Percentiles rank a stretch among this genome's conserved stretches.
phyloP scores from a whole-genome alignment of 2,329 filamentous ascomycete species.

The Pseudocercospora macadamiae region DNA sequence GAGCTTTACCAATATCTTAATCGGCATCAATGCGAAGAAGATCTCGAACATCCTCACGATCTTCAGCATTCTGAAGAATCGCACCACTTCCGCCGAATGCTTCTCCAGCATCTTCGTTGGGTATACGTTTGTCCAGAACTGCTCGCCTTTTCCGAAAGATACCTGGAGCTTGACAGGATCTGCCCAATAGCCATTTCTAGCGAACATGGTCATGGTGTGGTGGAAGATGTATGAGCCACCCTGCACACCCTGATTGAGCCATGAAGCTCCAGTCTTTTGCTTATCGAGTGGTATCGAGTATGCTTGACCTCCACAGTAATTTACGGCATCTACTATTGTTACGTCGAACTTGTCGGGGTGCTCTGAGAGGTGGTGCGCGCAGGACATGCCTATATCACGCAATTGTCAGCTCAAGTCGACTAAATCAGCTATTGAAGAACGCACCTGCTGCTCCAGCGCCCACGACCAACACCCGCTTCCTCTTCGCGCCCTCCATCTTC shows the following conservation, averaged over 20 bases:
- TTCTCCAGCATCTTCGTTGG: constrained; percentile 59
- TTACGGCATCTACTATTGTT: constrained; percentile 62
- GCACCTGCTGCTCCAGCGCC: constrained; percentile 66
- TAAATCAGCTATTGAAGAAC: no score
- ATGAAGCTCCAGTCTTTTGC: constrained; percentile 59
- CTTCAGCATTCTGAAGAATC: constrained; percentile 58
- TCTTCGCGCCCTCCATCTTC: constrained; percentile 41
- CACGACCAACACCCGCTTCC: constrained; percentile 58
- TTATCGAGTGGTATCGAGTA: constrained; percentile 61
- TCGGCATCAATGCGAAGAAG: constrained; percentile 61
- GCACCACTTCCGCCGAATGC: constrained; percentile 59
- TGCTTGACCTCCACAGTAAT: constrained; percentile 64
- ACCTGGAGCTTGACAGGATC: constrained; percentile 64
- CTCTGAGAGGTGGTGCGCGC: constrained; percentile 67
- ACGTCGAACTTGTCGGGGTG: constrained; percentile 68
- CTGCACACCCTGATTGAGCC: constrained; percentile 63
- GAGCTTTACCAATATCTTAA: constrained; percentile 66
- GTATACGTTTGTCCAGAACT: constrained; percentile 66
- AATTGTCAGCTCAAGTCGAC: constrained; percentile 4
- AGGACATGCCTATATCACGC: constrained; percentile 60
- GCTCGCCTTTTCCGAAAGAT: constrained; percentile 64
- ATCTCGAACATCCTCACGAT: constrained; percentile 64
- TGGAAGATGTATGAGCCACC: constrained; percentile 68
- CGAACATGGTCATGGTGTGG: constrained; percentile 68
- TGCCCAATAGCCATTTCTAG: constrained; percentile 58